Evolutionary conservation across 768 basidiomycete species (phyloP).

Genomic region (Coprinopsis strossmayeri): DNA sequence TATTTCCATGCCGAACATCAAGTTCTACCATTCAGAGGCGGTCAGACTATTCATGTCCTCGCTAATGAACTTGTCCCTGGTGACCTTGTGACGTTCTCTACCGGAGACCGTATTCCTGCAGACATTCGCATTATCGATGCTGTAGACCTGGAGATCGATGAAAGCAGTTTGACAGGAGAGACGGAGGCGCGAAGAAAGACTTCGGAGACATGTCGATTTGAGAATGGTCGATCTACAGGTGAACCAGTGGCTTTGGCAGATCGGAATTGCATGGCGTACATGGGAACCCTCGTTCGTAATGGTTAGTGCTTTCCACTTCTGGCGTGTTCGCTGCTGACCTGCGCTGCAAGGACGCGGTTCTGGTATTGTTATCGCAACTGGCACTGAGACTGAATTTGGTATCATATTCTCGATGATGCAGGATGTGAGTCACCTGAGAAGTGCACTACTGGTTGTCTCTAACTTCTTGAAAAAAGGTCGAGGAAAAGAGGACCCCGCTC

Average conservation of each 20-base stretch:
- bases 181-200: slow-evolving; percentile 74
- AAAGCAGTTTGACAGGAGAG: slow-evolving; percentile 93
- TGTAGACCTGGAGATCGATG: slow-evolving; percentile 88
- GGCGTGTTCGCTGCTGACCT: background rate
- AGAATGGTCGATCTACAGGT: slow-evolving; percentile 25
- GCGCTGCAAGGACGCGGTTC: slow-evolving; percentile 56
- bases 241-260: slow-evolving; percentile 67
- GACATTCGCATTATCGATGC: slow-evolving; percentile 82
- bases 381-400: slow-evolving; percentile 88
- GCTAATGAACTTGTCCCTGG: slow-evolving; percentile 97
- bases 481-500: slow-evolving; percentile 88
- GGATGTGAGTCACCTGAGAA: slow-evolving; percentile 70
- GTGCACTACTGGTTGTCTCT: slow-evolving; percentile 20
- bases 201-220: slow-evolving; percentile 45
- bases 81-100: slow-evolving; percentile 82
- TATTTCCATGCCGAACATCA: background rate
- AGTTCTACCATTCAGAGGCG: slow-evolving; percentile 32
- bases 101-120: slow-evolving; percentile 92
- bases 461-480: slow-evolving; percentile 39
- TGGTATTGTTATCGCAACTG: slow-evolving; percentile 85
- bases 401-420: slow-evolving; percentile 99
- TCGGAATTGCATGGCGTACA: slow-evolving; percentile 82
- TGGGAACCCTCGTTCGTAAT: slow-evolving; percentile 92
- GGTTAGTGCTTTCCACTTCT: slow-evolving; percentile 37
- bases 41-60: slow-evolving; percentile 68